These are phyloP conservation scores for Heritiera littoralis DNA, from an alignment of 345 rosid genomes.

Conservation along the genomic window DNA sequence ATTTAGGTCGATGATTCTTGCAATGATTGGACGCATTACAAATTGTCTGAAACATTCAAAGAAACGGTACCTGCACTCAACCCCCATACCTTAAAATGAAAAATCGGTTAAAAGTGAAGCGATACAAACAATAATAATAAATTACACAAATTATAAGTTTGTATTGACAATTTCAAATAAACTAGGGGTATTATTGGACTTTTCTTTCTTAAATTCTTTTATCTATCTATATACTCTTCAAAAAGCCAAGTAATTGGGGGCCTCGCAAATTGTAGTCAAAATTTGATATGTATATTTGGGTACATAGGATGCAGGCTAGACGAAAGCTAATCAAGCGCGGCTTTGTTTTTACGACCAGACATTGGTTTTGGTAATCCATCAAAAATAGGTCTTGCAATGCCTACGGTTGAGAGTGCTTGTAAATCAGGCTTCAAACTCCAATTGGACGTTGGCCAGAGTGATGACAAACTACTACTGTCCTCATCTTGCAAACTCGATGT, in stretches of 20 bases:
- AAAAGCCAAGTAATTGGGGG: neutral
- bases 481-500: conserved; percentile 69
- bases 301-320: neutral
- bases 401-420: conserved; percentile 49
- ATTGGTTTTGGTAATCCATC: conserved; percentile 76
- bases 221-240: conserved; percentile 12
- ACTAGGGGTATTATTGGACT: neutral
- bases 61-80: too few relatives aligned
- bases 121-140: neutral
- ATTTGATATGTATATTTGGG: neutral
- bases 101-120: neutral
- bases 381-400: conserved; percentile 64
- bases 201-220: neutral
- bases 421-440: conserved; percentile 68
- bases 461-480: conserved; percentile 39
- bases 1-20: too few relatives aligned
- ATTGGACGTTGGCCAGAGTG: conserved; percentile 54
- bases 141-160: neutral
- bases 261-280: neutral
- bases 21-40: neutral
- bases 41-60: neutral
- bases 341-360: conserved; percentile 64
- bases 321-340: conserved; percentile 73
- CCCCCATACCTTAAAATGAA: neutral
- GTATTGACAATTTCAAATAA: neutral